Evolutionary conservation across 805 yeast genomes (phyloP).

Genomic region (Lachancea lanzarotensis): DNA sequence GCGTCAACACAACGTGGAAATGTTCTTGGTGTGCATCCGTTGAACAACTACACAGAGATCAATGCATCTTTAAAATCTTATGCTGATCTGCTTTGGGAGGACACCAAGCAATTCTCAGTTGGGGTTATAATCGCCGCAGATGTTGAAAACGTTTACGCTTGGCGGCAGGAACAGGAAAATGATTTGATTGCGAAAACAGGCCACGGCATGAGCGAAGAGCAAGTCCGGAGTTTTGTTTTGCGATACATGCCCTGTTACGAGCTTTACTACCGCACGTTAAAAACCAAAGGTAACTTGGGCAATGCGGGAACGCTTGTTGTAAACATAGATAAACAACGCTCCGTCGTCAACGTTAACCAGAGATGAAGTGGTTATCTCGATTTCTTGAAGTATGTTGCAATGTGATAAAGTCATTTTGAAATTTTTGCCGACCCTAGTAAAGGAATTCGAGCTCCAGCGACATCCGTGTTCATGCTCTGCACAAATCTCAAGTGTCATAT

Average conservation of each 20-base stretch:
- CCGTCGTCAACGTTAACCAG: conserved; percentile 7
- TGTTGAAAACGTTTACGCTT: conserved; percentile 51
- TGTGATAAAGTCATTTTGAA: neutral
- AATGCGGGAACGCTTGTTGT: conserved; percentile 28
- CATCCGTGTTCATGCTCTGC: too few relatives aligned
- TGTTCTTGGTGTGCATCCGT: conserved; percentile 24
- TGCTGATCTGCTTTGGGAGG: conserved; percentile 33
- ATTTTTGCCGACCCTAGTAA: too few relatives aligned
- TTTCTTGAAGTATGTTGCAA: neutral
- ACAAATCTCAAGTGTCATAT: neutral
- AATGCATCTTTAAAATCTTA: conserved; percentile 51
- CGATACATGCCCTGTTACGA: conserved; percentile 84
- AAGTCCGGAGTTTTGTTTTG: conserved; percentile 63
- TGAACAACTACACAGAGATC: conserved; percentile 33
- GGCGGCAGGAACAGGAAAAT: conserved; percentile 65
- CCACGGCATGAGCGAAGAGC: conserved; percentile 70
- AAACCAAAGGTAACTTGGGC: conserved; percentile 1
- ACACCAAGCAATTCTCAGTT: conserved; percentile 50
- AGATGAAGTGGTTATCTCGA: neutral
- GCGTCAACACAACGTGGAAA: conserved; percentile 13
- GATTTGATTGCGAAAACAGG: conserved; percentile 38
- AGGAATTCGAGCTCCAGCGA: too few relatives aligned
- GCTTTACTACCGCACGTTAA: conserved; percentile 44
- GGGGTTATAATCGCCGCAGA: conserved; percentile 60
- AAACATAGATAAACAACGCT: conserved; percentile 25